These are phyloP conservation scores for Phallus indusiatus DNA, from an alignment of 768 basidiomycete genomes.

Conservation along the genomic window DNA sequence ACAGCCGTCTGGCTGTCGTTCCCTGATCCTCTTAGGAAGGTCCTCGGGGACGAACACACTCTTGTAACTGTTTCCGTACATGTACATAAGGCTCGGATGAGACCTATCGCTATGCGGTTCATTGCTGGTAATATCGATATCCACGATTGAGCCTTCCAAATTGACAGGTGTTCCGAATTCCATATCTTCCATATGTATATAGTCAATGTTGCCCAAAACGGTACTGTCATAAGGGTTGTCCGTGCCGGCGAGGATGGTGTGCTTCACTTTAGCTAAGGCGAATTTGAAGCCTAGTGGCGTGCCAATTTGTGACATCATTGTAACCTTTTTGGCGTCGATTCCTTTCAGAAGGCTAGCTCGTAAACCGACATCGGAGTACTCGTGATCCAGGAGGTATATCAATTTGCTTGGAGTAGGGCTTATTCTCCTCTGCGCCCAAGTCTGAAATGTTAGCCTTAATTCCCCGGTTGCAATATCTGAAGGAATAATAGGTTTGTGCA, in stretches of 20 bases:
- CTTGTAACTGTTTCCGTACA: no score
- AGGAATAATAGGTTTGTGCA: neutral
- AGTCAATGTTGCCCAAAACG: neutral
- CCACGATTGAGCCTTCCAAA: neutral
- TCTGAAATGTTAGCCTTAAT: no score
- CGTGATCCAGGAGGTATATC: constrained; percentile 10
- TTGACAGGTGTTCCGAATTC: neutral
- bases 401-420: constrained; percentile 6
- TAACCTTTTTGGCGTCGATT: constrained; percentile 7
- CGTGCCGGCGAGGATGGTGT: neutral
- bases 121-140: neutral
- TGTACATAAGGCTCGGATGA: no score
- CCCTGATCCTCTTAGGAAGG: neutral
- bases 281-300: constrained; percentile 6
- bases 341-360: constrained; percentile 8
- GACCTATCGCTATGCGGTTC: neutral
- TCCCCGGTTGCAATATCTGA: no score
- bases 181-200: neutral
- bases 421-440: no score
- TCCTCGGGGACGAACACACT: neutral
- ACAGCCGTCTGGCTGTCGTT: neutral
- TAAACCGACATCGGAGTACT: constrained; percentile 7
- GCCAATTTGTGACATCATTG: neutral
- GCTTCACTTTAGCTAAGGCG: constrained; percentile 7
- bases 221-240: neutral